A percentile compares a stretch with the other conserved stretches of the same genome.
phyloP scores from a whole-genome alignment of 2,329 filamentous ascomycete species.

The Mycosphaerella arachidis region DNA sequence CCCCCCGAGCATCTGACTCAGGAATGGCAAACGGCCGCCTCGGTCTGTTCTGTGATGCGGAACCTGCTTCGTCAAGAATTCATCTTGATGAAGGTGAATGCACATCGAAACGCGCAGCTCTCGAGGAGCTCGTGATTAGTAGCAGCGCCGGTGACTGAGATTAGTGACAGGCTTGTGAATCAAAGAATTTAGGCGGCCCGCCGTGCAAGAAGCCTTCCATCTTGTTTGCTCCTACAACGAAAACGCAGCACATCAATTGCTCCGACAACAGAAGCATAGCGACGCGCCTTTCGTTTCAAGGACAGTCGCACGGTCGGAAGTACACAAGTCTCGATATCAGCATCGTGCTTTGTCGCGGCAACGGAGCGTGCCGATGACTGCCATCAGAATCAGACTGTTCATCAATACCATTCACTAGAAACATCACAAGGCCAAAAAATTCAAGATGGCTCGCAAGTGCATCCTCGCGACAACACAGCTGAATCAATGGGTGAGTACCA shows the following conservation, averaged over 20 bases:
- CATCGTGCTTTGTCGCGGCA: background rate
- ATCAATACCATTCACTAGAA: background rate
- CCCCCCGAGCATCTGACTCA: background rate
- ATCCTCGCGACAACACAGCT: slow-evolving; percentile 43
- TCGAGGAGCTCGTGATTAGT: background rate
- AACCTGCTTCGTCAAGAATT: background rate
- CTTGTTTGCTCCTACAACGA: too few relatives aligned
- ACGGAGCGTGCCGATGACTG: background rate
- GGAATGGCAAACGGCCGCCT: background rate
- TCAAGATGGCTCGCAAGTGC: slow-evolving; percentile 31
- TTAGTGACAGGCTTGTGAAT: too few relatives aligned
- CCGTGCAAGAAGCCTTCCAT: too few relatives aligned
- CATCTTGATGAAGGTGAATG: background rate
- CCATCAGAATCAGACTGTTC: background rate
- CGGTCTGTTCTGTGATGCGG: background rate
- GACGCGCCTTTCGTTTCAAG: too few relatives aligned
- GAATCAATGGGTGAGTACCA: slow-evolving; percentile 38
- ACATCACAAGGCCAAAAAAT: background rate
- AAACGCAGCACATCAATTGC: too few relatives aligned
- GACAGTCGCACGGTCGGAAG: too few relatives aligned
- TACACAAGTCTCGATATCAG: too few relatives aligned
- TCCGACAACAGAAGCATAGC: too few relatives aligned
- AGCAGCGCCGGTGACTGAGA: background rate
- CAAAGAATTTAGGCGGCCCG: too few relatives aligned
- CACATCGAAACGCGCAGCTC: background rate